A percentile compares a stretch with the other conserved stretches of the same genome.
These are phyloP conservation scores for Nepenthes mirabilis DNA, from an alignment of 148 eudicot genomes.

Conservation along the genomic window DNA sequence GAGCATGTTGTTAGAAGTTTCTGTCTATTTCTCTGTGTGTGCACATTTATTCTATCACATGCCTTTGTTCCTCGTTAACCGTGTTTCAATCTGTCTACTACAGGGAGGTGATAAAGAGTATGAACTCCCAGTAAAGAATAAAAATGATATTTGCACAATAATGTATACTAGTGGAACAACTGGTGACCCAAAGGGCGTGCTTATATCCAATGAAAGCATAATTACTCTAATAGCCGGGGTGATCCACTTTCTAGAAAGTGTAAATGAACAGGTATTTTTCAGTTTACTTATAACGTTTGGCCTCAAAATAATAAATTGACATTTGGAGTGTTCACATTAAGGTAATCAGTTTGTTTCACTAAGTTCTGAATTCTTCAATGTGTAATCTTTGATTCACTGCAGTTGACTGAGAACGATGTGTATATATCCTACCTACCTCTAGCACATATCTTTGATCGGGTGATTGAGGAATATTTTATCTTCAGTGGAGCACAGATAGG, in stretches of 20 bases:
- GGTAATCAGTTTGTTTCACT: no score
- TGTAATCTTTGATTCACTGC: slow-evolving; percentile 8
- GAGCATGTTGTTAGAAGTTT: no score
- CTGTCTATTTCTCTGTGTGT: no score
- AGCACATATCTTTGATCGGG: slow-evolving; percentile 98
- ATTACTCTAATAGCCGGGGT: slow-evolving; percentile 84
- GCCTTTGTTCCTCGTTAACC: background rate
- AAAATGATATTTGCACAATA: slow-evolving; percentile 84
- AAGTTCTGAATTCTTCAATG: no score
- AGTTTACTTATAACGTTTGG: background rate
- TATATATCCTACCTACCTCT: slow-evolving; percentile 90
- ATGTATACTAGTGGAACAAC: slow-evolving; percentile 99
- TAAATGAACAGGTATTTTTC: slow-evolving; percentile 55
- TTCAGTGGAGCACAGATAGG: slow-evolving; percentile 78
- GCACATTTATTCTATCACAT: no score
- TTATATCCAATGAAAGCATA: slow-evolving; percentile 82
- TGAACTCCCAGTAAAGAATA: slow-evolving; percentile 60
- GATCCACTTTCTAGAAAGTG: slow-evolving; percentile 49
- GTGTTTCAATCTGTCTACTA: slow-evolving; percentile 3
- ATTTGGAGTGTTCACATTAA: no score
- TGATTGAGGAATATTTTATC: slow-evolving; percentile 82
- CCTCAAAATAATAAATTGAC: no score
- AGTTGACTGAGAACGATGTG: slow-evolving; percentile 62
- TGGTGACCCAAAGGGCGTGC: slow-evolving; percentile 97
- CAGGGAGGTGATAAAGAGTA: slow-evolving; percentile 64